Conservation (phyloP, 2,329 filamentous ascomycete genomes). For the Fusarium sp. region DNA sequence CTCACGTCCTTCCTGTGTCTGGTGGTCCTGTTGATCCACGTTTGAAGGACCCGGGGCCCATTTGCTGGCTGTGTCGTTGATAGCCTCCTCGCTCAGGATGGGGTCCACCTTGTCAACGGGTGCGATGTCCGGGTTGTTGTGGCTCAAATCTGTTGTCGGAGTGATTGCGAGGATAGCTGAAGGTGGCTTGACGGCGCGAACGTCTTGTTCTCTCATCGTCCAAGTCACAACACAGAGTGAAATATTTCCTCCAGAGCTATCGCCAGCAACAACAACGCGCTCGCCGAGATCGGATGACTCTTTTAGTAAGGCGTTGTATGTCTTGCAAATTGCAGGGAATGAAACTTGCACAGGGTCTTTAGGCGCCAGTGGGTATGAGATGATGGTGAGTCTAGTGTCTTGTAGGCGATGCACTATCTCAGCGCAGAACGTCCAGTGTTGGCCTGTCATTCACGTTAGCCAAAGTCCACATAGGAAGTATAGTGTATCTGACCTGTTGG, state of each 20-base stretch:
- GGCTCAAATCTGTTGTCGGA: conserved; percentile 57
- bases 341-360: conserved; percentile 61
- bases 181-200: conserved; percentile 50
- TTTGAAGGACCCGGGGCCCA: conserved; percentile 41
- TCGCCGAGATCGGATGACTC: conserved; percentile 55
- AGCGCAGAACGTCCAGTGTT: conserved; percentile 64
- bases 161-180: conserved; percentile 55
- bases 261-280: conserved; percentile 63
- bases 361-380: conserved; percentile 68
- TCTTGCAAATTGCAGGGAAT: conserved; percentile 60
- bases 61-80: conserved; percentile 42
- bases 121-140: conserved; percentile 37
- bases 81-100: conserved; percentile 34
- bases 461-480: rapidly evolving
- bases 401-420: conserved; percentile 59
- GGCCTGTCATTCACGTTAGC: not conserved
- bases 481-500: conserved; percentile 54
- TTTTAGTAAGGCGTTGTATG: conserved; percentile 58
- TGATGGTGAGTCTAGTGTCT: conserved; percentile 58
- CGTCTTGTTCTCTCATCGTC: conserved; percentile 49
- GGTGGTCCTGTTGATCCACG: not conserved
- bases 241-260: conserved; percentile 68
- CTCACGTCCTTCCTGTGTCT: not conserved
- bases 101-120: conserved; percentile 42
- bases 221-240: conserved; percentile 55